Evolutionary conservation across 2,329 filamentous ascomycete genomes (phyloP).

Genomic region (Xylaria sp.): DNA sequence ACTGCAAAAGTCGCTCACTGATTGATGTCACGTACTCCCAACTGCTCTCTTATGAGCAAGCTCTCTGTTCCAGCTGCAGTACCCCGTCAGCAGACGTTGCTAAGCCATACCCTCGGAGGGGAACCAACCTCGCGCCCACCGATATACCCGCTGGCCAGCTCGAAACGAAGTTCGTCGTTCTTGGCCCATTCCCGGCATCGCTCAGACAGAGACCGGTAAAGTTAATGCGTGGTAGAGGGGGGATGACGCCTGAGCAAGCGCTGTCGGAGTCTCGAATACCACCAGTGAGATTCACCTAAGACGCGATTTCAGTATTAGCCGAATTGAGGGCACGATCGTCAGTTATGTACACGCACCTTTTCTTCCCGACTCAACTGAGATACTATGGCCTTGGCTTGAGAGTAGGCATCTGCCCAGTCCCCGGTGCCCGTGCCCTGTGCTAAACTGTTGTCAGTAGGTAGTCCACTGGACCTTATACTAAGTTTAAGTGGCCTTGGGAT

Average conservation of each 20-base stretch:
- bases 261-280: constrained; percentile 44
- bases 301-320: not conserved
- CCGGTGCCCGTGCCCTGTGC: constrained; percentile 49
- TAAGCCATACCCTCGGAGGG: not conserved
- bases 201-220: constrained; percentile 57
- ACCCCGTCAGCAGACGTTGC: constrained; percentile 7
- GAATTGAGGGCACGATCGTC: not conserved
- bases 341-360: constrained; percentile 43
- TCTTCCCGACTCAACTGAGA: constrained; percentile 55
- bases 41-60: constrained; percentile 74
- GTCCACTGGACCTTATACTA: not conserved
- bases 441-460: constrained; percentile 37
- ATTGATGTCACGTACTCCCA: constrained; percentile 58
- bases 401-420: constrained; percentile 53
- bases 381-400: constrained; percentile 51
- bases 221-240: constrained; percentile 53
- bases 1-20: not conserved
- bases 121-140: constrained; percentile 57
- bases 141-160: constrained; percentile 68
- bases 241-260: constrained; percentile 57
- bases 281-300: constrained; percentile 52
- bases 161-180: constrained; percentile 55
- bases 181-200: constrained; percentile 49
- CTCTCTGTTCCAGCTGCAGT: constrained; percentile 72
- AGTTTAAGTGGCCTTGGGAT: not conserved